Conservation (phyloP, 2,329 filamentous ascomycete genomes). For the Colletotrichum tropicale region DNA sequence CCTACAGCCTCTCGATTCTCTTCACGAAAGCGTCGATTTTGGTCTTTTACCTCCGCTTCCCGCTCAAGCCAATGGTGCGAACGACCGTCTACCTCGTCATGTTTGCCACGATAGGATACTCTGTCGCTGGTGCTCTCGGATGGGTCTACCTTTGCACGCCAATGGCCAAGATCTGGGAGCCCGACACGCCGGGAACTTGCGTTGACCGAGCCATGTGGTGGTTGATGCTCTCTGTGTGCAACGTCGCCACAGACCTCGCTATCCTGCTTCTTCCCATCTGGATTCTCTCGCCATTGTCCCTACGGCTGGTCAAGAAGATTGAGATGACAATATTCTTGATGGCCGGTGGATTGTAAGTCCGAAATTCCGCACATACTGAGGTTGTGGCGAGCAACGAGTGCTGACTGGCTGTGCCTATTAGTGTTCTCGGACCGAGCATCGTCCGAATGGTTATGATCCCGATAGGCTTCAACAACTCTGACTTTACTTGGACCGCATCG, state of each 20-base stretch:
- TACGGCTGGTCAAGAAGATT: slow-evolving; percentile 15
- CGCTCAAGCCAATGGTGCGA: background rate
- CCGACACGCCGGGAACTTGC: background rate
- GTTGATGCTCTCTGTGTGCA: slow-evolving; percentile 15
- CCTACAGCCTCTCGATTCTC: slow-evolving; percentile 23
- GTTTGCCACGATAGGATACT: slow-evolving; percentile 9
- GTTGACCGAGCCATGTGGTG: slow-evolving; percentile 18
- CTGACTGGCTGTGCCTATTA: background rate
- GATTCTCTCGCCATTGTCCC: slow-evolving; percentile 2
- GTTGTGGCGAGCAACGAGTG: rapidly evolving
- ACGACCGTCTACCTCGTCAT: slow-evolving; percentile 3
- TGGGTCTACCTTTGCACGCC: slow-evolving; percentile 18
- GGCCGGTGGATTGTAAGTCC: slow-evolving; percentile 19
- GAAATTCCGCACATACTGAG: rapidly evolving
- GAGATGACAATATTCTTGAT: slow-evolving; percentile 17
- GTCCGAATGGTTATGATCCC: slow-evolving; percentile 17
- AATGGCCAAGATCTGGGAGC: slow-evolving; percentile 13
- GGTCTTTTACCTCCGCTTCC: slow-evolving; percentile 25
- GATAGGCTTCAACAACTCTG: slow-evolving; percentile 2
- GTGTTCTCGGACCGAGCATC: slow-evolving; percentile 17
- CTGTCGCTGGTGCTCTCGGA: background rate
- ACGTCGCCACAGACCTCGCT: slow-evolving; percentile 21
- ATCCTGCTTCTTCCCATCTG: slow-evolving; percentile 21
- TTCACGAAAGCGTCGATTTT: slow-evolving; percentile 26
- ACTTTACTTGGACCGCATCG: slow-evolving; percentile 18